Evolutionary conservation across 495 filamentous ascomycete species (phyloP).

Genomic region (Penicillium psychrofluorescens): DNA sequence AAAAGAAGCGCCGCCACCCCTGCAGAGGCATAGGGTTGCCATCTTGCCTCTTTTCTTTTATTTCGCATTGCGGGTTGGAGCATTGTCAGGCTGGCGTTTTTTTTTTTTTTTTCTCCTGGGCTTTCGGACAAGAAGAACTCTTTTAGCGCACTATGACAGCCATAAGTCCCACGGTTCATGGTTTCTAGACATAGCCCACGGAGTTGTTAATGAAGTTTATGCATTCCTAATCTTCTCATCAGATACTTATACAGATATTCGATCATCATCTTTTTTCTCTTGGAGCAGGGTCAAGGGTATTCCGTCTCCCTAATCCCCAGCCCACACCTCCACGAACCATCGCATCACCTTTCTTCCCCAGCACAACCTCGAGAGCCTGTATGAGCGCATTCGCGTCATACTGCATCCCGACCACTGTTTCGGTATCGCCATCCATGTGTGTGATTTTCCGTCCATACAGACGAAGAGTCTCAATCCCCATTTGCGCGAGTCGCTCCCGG

Average conservation of each 20-base stretch:
- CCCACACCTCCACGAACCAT: constrained; percentile 36
- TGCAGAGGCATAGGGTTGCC: neutral
- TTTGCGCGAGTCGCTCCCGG: constrained; percentile 47
- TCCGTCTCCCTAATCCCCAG: constrained; percentile 54
- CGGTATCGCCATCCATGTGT: constrained; percentile 16
- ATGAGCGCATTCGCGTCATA: constrained; percentile 73
- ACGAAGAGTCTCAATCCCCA: constrained; percentile 71
- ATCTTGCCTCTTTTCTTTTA: neutral
- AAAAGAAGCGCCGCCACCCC: neutral
- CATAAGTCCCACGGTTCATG: too few species aligned
- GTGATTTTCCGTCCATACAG: constrained; percentile 64
- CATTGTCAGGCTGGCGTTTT: neutral
- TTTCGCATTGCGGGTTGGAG: constrained; percentile 1
- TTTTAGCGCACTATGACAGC: too few species aligned
- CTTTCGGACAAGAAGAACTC: too few species aligned
- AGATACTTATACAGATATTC: neutral
- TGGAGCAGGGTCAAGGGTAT: constrained; percentile 48
- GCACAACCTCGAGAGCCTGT: constrained; percentile 71
- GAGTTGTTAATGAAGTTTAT: too few species aligned
- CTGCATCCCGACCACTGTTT: constrained; percentile 41
- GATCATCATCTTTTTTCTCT: constrained; percentile 15
- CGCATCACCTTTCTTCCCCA: constrained; percentile 59
- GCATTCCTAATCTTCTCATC: neutral
- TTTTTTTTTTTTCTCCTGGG: too few species aligned
- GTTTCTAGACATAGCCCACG: too few species aligned